Conservation (phyloP, 1,284 basidiomycete species). For the Phylloboletellus chloephorus region DNA sequence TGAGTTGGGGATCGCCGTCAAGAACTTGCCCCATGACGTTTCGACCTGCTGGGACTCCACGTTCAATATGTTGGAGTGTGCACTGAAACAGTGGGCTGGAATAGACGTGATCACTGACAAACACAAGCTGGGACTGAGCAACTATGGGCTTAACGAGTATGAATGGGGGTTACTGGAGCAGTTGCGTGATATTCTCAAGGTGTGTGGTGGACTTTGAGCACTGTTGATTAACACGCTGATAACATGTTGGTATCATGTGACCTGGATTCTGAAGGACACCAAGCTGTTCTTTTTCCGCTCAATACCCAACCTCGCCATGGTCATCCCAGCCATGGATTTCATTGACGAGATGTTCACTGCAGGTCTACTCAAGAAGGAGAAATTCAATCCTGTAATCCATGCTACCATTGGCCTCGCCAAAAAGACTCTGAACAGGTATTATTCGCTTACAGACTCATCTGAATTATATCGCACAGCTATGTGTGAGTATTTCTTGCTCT, state of each 20-base stretch:
- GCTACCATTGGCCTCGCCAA: constrained; percentile 21
- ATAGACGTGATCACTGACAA: constrained; percentile 20
- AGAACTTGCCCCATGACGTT: neutral
- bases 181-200: neutral
- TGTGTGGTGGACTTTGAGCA: neutral
- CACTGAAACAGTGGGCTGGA: constrained; percentile 18
- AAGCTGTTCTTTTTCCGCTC: constrained; percentile 24
- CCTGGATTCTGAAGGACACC: constrained; percentile 25
- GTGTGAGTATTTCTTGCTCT: no score
- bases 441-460: constrained; percentile 25
- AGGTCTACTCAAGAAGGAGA: constrained; percentile 7
- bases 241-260: neutral
- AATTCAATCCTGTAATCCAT: constrained; percentile 8
- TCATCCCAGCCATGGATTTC: constrained; percentile 30
- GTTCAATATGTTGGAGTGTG: constrained; percentile 18
- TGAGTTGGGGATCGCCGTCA: neutral
- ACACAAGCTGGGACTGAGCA: constrained; percentile 11
- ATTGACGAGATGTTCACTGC: constrained; percentile 20
- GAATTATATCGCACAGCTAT: constrained; percentile 11
- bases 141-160: constrained; percentile 13
- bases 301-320: constrained; percentile 20
- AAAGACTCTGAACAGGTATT: constrained; percentile 28
- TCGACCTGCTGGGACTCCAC: constrained; percentile 4
- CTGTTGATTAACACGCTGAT: neutral
- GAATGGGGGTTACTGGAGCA: neutral